Conservation (phyloP, 2,329 filamentous ascomycete genomes). For the Ceratocystis harringtonii region DNA sequence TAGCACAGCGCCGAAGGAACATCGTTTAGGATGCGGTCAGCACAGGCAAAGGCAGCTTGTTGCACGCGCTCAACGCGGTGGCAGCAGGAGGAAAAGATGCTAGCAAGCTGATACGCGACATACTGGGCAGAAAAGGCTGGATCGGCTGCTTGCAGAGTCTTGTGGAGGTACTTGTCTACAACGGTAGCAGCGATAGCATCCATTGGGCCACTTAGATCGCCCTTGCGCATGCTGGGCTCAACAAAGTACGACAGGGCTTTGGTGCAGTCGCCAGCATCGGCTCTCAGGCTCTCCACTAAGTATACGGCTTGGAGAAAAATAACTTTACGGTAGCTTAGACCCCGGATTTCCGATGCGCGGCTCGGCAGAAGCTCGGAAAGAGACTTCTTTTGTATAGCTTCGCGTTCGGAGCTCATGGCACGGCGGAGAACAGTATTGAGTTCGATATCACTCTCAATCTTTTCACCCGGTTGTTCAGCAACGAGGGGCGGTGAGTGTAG, state of each 20-base stretch:
- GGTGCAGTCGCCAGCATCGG: slow-evolving; percentile 76
- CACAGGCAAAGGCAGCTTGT: slow-evolving; percentile 66
- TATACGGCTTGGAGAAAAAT: slow-evolving; percentile 87
- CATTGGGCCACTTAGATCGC: slow-evolving; percentile 49
- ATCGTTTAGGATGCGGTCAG: slow-evolving; percentile 69
- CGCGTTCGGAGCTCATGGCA: slow-evolving; percentile 66
- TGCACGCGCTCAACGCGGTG: slow-evolving; percentile 88
- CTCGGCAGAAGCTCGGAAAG: slow-evolving; percentile 59
- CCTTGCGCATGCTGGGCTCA: slow-evolving; percentile 65
- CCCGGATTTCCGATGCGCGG: slow-evolving; percentile 62
- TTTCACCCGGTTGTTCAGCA: slow-evolving; percentile 73
- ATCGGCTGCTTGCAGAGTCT: slow-evolving; percentile 54
- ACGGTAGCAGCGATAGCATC: slow-evolving; percentile 50
- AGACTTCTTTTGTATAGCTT: slow-evolving; percentile 64
- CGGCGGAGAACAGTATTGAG: slow-evolving; percentile 84
- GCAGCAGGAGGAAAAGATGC: slow-evolving; percentile 77
- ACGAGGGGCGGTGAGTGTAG: slow-evolving; percentile 77
- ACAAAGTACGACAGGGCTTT: slow-evolving; percentile 83
- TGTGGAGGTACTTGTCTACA: slow-evolving; percentile 63
- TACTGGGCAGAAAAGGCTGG: slow-evolving; percentile 80
- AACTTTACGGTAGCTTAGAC: slow-evolving; percentile 73
- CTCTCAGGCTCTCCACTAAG: slow-evolving; percentile 75
- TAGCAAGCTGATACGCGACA: slow-evolving; percentile 73
- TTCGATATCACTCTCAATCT: slow-evolving; percentile 91
- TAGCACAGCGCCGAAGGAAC: slow-evolving; percentile 86